Base-by-base conservation (phyloP, 148 eudicot genomes). In the Dysphania ambrosioides region DNA sequence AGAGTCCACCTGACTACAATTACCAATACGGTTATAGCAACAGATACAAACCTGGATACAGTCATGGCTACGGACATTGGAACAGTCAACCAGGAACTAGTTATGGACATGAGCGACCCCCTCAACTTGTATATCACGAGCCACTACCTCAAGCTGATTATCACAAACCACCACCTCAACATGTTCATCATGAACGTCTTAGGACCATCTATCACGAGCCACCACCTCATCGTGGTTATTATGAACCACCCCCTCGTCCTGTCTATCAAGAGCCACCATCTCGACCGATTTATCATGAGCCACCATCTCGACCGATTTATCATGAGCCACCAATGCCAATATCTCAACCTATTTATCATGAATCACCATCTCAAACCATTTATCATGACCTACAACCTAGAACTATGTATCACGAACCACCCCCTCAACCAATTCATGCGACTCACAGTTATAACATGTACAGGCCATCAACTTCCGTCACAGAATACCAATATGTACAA, bases 361-460 rank as follows among this genome's bases (percentile, higher is more conserved):
- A 80, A 32, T 62, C 72, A 57, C 75, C 74, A 59, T 21, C 79
- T 65, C 71, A 21, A 26, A 24, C 26, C 3, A 44, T 59, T 12
- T 80, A 75, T 57, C 72, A 71, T 5, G 79, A 80, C 8, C 70
- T 70, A 61, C 78, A 78, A 15, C 67, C 77, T 19, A 36, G 30
- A 60, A n/a, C 27, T 6, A 29, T 47, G 41, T 55, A 68, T 53
- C 82, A 74, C 36, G 82, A 79, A 62, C 82, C 78, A 18, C 76
- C 78, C 7, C 71, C 85, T 13, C 85, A 75, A 68, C 84, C 85
- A 0, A 73, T 73, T 69, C 63, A 83, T n/a, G 89, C 87, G 70
- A 81, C 83, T 35, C 93, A 88, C 32, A 85, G 83, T 82, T 84
- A 92, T 72, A 90, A 87, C 74, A 83, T 79, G 53, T 74, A 85